Evolutionary conservation across 108 stramenopile genomes (phyloP).

Genomic region (Aurantiochytrium sp.): DNA sequence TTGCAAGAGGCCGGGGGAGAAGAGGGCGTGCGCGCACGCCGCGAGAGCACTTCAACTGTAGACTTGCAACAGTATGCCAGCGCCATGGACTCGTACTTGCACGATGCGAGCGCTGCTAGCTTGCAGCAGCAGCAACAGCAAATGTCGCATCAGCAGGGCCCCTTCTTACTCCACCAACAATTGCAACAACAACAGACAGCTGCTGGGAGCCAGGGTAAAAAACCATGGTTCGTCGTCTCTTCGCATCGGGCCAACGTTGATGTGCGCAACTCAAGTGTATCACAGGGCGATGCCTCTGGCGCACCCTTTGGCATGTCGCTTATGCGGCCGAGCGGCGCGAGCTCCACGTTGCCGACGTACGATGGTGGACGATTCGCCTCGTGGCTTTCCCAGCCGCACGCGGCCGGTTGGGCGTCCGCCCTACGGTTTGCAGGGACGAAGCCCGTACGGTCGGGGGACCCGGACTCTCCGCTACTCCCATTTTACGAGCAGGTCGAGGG

Average conservation of each 20-base stretch:
- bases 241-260: not conserved
- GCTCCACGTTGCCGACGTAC: not conserved
- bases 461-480: not conserved
- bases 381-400: not conserved
- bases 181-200: too few species aligned
- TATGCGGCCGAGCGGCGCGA: not conserved
- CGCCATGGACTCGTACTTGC: not conserved
- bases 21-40: not conserved
- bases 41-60: not conserved
- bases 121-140: too few species aligned
- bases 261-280: not conserved
- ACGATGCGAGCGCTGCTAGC: not conserved
- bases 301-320: not conserved
- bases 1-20: not conserved
- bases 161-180: not conserved
- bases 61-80: not conserved
- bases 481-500: not conserved
- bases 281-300: not conserved
- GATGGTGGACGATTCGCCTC: constrained; percentile 3
- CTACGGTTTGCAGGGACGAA: not conserved
- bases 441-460: not conserved
- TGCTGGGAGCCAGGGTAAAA: not conserved
- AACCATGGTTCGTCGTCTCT: not conserved
- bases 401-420: not conserved
- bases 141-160: not conserved